These are phyloP conservation scores for Salix brachista DNA, from an alignment of 345 rosid genomes.

Conservation along the genomic window DNA sequence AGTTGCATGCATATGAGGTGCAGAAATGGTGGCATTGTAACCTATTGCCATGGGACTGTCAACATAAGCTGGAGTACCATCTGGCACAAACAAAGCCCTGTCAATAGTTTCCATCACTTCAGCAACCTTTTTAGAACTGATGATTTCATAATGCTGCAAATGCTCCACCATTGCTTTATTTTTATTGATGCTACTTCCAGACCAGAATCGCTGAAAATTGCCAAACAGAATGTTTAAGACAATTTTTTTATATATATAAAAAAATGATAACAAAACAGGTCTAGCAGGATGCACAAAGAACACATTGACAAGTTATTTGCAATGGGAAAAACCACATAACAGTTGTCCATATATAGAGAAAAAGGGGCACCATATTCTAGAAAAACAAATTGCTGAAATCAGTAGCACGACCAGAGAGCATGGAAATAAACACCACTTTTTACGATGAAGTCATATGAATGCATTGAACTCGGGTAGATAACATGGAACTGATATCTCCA, in stretches of 20 bases:
- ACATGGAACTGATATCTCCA: conserved; percentile 9
- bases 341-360: background rate
- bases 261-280: background rate
- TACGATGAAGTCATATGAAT: conserved; percentile 7
- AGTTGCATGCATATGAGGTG: conserved; percentile 98
- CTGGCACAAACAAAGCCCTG: conserved; percentile 77
- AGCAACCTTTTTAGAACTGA: conserved; percentile 59
- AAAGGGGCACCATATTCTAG: background rate
- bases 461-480: conserved; percentile 4
- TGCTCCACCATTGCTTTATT: conserved; percentile 71
- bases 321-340: background rate
- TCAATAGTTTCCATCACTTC: conserved; percentile 86
- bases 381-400: background rate
- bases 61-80: conserved; percentile 59
- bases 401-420: background rate
- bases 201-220: conserved; percentile 42
- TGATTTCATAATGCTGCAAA: conserved; percentile 57
- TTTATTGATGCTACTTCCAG: conserved; percentile 43
- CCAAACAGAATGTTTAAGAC: conserved; percentile 3
- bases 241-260: background rate
- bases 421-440: background rate
- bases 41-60: conserved; percentile 90
- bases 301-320: background rate
- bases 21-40: conserved; percentile 94
- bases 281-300: background rate